Base-by-base conservation (phyloP, 1,284 basidiomycete species). In the Ganoderma resinaceum region DNA sequence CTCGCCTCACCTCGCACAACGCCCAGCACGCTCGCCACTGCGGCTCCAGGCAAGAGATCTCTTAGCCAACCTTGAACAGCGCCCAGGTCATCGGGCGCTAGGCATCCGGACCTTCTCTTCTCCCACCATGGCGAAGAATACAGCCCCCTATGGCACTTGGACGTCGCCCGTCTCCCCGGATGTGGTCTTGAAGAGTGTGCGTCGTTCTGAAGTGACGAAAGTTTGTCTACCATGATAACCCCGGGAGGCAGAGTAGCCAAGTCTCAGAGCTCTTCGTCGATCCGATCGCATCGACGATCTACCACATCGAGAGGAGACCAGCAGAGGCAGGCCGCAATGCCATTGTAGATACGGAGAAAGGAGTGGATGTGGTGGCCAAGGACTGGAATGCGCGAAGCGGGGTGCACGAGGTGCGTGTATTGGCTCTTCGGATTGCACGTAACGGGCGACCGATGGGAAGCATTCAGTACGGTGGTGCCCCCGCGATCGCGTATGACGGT, bases 271-370 rank as follows among this genome's bases (percentile, higher is more conserved):
- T 89, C 23, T 72, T 90, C 52, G 85, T 58, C 40, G 90, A 91
- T 77, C 78, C 82, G 2, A 73, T 85, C 31, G 87, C 85, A 2
- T 81, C 81, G 2, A 79, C 78, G 8, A 76, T 91, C 29, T 91
- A 90, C 73, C 88, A 90, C 78, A 73, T 91, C 62, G 91, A 93
- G 75, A 81, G 79, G 11, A 79, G 91, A 11, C 89, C 92, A 0
- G 82, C 84, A 18, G 90, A 93, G 74, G 82, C 78, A 16, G 87
- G 91, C 8, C 82, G 91, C 1, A 82, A 75, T 61, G 88, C 89
- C 0, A 78, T 93, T 12, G 86, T 92, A 42, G 81, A 88, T 53
- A 84, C 84, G 0, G 72, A 78, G 29, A 80, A 79, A 6, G 81
- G 81, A 23, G 76, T 76, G 46, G 89, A 91, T 73, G 78, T 90